Evolutionary conservation across 345 rosid species (phyloP), one percentile per base, ranked within the genome.

Genomic region (Atalantia buxifolia): DNA sequence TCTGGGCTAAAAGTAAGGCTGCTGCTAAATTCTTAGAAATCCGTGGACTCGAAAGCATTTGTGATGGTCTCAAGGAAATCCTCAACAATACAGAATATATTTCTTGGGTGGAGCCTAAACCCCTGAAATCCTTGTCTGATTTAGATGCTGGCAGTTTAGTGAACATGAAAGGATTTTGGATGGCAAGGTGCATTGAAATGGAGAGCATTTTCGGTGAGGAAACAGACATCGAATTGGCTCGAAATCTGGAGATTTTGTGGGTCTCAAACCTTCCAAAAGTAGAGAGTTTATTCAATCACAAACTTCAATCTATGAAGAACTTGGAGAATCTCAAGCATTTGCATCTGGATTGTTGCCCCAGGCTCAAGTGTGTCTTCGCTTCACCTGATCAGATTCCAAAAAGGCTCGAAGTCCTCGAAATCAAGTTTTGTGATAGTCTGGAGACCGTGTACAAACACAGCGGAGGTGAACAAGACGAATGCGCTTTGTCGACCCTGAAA

Each of bases 271-370:
- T 90, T 14, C 81, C 79, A 12, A 76, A 78, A 1, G 35, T 89
- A 63, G 72, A 63, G 67, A 76, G 80, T 22, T 19, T 91, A 69
- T 71, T 63, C 71, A 68, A 56, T 2, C 80, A 42, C 0, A 81
- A 66, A 35, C 8, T 79, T 64, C 38, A 53, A 30, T 68, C 59
- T 56, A 62, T 0, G 61, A 64, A 66, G 61, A 64, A 66, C 82
- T 79, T 87, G 2, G 60, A 5, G 59, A 85, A 75, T 56, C 89
- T 92, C 62, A 88, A 82, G 74, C 57, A 45, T 1, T 79, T 89
- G 86, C 6, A 67, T 78, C 2, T 92, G 5, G 90, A 89, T 28
- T 86, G 84, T 65, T 90, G 90, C 56, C 91, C 91, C 4, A 73
- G 19, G 70, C 88, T 88, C 90, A 4, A 73, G 10, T 63, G 86